Evolutionary conservation across 805 yeast genomes (phyloP).

Genomic region (Barnettozyma sucrosica): DNA sequence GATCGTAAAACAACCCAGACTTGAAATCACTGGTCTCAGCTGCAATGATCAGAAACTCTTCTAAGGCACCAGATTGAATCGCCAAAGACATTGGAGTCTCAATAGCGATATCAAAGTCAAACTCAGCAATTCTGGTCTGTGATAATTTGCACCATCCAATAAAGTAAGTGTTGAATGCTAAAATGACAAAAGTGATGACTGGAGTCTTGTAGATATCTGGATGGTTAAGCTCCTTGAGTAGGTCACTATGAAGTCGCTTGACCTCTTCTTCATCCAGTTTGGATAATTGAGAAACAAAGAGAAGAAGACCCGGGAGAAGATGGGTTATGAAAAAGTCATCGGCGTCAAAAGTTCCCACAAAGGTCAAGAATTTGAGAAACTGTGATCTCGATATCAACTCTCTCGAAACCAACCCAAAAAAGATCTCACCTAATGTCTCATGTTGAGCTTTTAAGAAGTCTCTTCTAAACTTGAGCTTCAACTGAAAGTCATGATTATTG

Average conservation of each 20-base stretch:
- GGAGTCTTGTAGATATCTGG: conserved; percentile 43
- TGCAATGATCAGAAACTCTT: conserved; percentile 53
- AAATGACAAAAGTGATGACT: conserved; percentile 40
- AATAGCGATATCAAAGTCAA: conserved; percentile 50
- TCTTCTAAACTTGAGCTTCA: conserved; percentile 51
- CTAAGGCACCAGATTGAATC: conserved; percentile 64
- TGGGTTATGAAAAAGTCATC: conserved; percentile 64
- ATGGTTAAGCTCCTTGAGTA: conserved; percentile 32
- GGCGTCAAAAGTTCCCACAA: conserved; percentile 42
- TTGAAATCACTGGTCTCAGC: conserved; percentile 50
- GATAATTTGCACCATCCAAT: conserved; percentile 62
- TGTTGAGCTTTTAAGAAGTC: conserved; percentile 60
- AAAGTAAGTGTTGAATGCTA: conserved; percentile 51
- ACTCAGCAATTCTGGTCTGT: conserved; percentile 35
- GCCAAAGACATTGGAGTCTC: conserved; percentile 53
- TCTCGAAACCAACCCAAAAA: conserved; percentile 44
- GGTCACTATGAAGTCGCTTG: conserved; percentile 31
- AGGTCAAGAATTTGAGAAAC: conserved; percentile 38
- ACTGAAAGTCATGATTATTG: conserved; percentile 38
- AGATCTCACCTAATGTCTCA: conserved; percentile 62
- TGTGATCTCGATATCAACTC: conserved; percentile 30
- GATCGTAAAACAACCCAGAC: conserved; percentile 52
- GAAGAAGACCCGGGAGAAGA: conserved; percentile 54
- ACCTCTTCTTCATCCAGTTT: conserved; percentile 33
- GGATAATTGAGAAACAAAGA: conserved; percentile 37